Percentiles rank a stretch among this genome's conserved stretches.
phyloP scores from a whole-genome alignment of 495 filamentous ascomycete species.

The Aspergillus haitiensis region DNA sequence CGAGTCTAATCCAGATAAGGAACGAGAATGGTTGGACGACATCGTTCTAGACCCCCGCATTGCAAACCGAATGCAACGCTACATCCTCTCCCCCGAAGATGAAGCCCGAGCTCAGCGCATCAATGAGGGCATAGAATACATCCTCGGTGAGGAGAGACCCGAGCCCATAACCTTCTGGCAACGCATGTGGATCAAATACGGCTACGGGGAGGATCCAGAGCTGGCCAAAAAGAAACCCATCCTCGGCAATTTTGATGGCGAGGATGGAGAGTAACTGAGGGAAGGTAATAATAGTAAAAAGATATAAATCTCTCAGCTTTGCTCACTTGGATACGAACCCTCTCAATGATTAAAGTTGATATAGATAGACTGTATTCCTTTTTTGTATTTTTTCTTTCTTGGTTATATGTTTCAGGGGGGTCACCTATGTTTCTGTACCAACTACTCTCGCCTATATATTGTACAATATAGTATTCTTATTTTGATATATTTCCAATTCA shows the following conservation, averaged over 20 bases:
- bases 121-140: slow-evolving; percentile 62
- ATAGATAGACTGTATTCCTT: too few relatives aligned
- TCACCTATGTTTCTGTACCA: too few relatives aligned
- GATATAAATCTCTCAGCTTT: not conserved
- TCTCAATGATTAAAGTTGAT: too few relatives aligned
- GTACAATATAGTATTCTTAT: too few relatives aligned
- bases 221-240: slow-evolving; percentile 43
- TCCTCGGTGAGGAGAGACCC: slow-evolving; percentile 57
- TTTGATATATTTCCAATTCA: too few relatives aligned
- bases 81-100: slow-evolving; percentile 60
- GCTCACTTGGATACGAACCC: too few relatives aligned
- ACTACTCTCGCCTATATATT: too few relatives aligned
- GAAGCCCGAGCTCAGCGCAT: slow-evolving; percentile 66
- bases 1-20: slow-evolving; percentile 47
- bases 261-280: slow-evolving; percentile 30
- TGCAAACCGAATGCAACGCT: slow-evolving; percentile 75
- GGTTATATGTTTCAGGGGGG: too few relatives aligned
- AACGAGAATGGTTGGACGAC: slow-evolving; percentile 73
- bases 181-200: slow-evolving; percentile 47
- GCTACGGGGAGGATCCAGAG: slow-evolving; percentile 49
- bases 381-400: too few relatives aligned
- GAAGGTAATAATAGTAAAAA: not conserved
- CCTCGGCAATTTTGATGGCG: slow-evolving; percentile 40
- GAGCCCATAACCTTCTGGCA: slow-evolving; percentile 41
- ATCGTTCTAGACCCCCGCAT: slow-evolving; percentile 80